A percentile compares a stretch with the other conserved stretches of the same genome.
Evolutionary conservation across 2,329 filamentous ascomycete genomes (phyloP).

Genomic region (Diaporthe vaccinii): DNA sequence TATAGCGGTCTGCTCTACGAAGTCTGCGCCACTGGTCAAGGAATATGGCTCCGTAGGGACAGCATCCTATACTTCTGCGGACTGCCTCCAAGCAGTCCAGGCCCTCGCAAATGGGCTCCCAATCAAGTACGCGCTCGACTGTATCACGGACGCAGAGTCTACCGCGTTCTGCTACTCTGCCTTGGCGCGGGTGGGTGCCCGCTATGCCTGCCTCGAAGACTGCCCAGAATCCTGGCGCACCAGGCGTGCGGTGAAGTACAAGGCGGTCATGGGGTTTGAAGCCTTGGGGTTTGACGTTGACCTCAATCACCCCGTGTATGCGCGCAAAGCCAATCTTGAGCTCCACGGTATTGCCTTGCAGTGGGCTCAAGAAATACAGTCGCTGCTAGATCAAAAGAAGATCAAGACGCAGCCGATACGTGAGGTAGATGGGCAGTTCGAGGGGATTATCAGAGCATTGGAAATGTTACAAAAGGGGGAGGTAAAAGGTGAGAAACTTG

Average conservation of each 20-base stretch:
- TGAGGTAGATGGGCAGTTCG: slow-evolving; percentile 33
- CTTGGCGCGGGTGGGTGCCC: slow-evolving; percentile 46
- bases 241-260: slow-evolving; percentile 44
- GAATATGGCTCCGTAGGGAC: slow-evolving; percentile 43
- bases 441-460: slow-evolving; percentile 31
- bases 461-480: slow-evolving; percentile 37
- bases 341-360: slow-evolving; percentile 23
- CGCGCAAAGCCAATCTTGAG: slow-evolving; percentile 18
- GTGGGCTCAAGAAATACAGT: slow-evolving; percentile 41
- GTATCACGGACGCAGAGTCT: slow-evolving; percentile 48
- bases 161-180: slow-evolving; percentile 45
- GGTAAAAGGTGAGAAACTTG: slow-evolving; percentile 37
- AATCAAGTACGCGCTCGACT: slow-evolving; percentile 48
- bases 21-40: slow-evolving; percentile 41
- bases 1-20: slow-evolving; percentile 42
- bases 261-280: slow-evolving; percentile 44
- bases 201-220: slow-evolving; percentile 50
- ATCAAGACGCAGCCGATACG: slow-evolving; percentile 31
- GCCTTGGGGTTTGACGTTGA: slow-evolving; percentile 20
- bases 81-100: slow-evolving; percentile 39
- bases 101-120: slow-evolving; percentile 35
- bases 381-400: slow-evolving; percentile 25
- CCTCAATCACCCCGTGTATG: slow-evolving; percentile 10
- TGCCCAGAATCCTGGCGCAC: slow-evolving; percentile 43
- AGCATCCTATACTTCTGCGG: slow-evolving; percentile 43